phyloP scores from a whole-genome alignment of 108 stramenopile species.

The Cyclotella baltica region DNA sequence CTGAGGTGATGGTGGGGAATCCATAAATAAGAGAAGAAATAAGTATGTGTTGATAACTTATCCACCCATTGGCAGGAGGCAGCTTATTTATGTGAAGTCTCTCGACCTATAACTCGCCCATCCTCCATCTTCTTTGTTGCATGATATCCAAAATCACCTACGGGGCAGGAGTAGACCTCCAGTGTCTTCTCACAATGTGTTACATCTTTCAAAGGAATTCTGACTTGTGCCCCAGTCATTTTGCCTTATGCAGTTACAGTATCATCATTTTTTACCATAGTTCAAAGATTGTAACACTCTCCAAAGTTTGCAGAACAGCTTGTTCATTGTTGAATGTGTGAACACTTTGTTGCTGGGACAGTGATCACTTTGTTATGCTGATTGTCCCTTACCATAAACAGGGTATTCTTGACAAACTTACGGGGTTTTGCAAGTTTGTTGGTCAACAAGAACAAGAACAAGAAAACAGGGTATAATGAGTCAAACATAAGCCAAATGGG shows the following conservation, averaged over 20 bases:
- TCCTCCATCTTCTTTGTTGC: neutral
- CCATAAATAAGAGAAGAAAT: neutral
- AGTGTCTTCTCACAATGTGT: neutral
- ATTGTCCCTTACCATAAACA: too few species aligned
- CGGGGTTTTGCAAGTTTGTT: too few species aligned
- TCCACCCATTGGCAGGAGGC: neutral
- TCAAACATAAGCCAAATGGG: too few species aligned
- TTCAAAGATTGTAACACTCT: too few species aligned
- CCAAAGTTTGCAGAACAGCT: too few species aligned
- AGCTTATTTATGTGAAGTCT: neutral
- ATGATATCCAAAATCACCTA: conserved; percentile 9
- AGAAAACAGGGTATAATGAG: too few species aligned
- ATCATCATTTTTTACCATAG: neutral
- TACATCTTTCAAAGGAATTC: neutral
- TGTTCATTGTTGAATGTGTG: too few species aligned
- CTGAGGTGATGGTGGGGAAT: neutral
- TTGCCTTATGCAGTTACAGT: too few species aligned
- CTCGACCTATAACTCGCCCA: neutral
- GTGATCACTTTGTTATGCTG: too few species aligned
- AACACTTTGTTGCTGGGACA: too few species aligned
- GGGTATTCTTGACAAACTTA: too few species aligned
- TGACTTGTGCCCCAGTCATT: neutral
- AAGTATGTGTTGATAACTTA: neutral
- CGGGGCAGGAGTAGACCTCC: neutral
- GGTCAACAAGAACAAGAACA: too few species aligned